These are phyloP conservation scores for Craterostigma plantagineum DNA, from an alignment of 257 asterid species.

Conservation along the genomic window DNA sequence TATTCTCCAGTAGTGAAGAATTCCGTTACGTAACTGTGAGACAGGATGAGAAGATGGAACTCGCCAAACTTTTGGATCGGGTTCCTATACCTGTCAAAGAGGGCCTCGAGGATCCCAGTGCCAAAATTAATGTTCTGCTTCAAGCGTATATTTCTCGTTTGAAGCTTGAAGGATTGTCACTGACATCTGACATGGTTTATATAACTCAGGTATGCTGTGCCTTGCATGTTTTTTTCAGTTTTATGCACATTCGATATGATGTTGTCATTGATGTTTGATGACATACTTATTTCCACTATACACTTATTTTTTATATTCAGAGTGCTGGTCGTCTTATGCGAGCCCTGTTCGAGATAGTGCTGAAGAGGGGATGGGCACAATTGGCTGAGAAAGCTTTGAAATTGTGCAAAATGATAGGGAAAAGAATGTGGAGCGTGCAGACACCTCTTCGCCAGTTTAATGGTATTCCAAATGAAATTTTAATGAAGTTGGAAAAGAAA, in stretches of 20 bases:
- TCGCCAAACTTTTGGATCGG: conserved; percentile 43
- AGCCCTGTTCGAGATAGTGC: conserved; percentile 38
- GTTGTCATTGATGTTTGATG: background rate
- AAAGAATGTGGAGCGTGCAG: conserved; percentile 54
- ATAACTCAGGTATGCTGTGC: conserved; percentile 30
- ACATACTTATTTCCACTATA: background rate
- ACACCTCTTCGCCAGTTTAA: conserved; percentile 50
- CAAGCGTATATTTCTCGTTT: conserved; percentile 50
- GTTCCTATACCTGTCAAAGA: conserved; percentile 47
- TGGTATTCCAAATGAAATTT: conserved; percentile 36
- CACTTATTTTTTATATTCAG: conserved; percentile 15
- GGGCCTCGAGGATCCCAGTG: conserved; percentile 47
- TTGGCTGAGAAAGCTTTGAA: conserved; percentile 42
- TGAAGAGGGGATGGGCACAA: conserved; percentile 59
- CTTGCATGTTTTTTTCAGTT: conserved; percentile 1
- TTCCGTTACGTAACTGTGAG: conserved; percentile 39
- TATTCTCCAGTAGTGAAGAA: conserved; percentile 50
- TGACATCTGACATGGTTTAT: conserved; percentile 46
- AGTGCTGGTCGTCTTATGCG: conserved; percentile 56
- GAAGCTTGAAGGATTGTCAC: conserved; percentile 47
- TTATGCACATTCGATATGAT: conserved; percentile 1
- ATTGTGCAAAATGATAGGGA: conserved; percentile 42
- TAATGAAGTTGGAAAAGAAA: conserved; percentile 44
- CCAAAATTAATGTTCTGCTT: conserved; percentile 42
- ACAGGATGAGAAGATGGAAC: conserved; percentile 49